Conservation (phyloP, 2,329 filamentous ascomycete species). For the Claviceps cyperi region DNA sequence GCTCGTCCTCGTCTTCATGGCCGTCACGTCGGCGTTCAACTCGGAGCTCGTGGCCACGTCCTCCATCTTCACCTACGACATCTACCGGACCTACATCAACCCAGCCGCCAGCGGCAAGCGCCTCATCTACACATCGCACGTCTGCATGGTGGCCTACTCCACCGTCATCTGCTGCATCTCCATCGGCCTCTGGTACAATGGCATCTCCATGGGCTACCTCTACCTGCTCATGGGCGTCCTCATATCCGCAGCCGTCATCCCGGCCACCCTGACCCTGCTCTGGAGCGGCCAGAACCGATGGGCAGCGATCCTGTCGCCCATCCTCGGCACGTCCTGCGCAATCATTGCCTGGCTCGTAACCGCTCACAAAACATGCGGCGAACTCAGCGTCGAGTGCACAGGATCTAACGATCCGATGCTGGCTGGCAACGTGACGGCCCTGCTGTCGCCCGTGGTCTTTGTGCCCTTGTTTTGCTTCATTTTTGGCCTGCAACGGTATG, state of each 20-base stretch:
- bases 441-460: constrained; percentile 63
- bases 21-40: constrained; percentile 71
- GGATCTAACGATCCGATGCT: constrained; percentile 79
- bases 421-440: constrained; percentile 69
- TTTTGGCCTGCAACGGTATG: constrained; percentile 52
- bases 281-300: constrained; percentile 68
- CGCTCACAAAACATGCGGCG: constrained; percentile 52
- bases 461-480: constrained; percentile 60
- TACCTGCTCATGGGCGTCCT: constrained; percentile 88
- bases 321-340: constrained; percentile 50
- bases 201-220: constrained; percentile 76
- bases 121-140: constrained; percentile 68
- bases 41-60: constrained; percentile 78
- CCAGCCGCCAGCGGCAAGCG: constrained; percentile 58
- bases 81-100: constrained; percentile 79
- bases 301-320: constrained; percentile 53
- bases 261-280: constrained; percentile 63
- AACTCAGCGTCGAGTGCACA: constrained; percentile 56
- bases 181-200: constrained; percentile 58
- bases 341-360: constrained; percentile 66
- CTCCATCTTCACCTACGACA: constrained; percentile 74
- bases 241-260: constrained; percentile 72
- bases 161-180: constrained; percentile 65
- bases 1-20: constrained; percentile 75
- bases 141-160: constrained; percentile 55